A percentile compares a stretch with the other conserved stretches of the same genome.
Evolutionary conservation across 805 yeast genomes (phyloP).

Genomic region (Schizosaccharomyces lindneri): DNA sequence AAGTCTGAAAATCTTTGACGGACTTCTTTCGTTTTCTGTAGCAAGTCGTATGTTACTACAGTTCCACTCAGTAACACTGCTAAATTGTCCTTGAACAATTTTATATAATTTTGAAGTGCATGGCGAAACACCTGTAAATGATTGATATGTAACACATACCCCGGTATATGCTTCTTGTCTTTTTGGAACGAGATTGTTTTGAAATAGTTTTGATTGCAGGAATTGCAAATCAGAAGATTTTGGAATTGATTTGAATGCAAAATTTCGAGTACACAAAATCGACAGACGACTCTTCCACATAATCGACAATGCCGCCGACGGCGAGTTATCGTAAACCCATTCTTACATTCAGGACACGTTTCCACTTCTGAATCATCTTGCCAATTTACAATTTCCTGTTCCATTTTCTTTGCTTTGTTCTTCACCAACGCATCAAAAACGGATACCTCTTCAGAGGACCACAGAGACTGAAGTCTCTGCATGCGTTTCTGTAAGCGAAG

Average conservation of each 20-base stretch:
- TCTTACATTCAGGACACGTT: constrained; percentile 40
- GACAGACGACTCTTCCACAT: constrained; percentile 63
- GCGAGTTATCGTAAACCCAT: constrained; percentile 27
- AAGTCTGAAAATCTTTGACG: neutral
- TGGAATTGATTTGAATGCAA: neutral
- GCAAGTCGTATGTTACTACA: neutral
- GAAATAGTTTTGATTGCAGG: neutral
- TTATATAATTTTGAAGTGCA: neutral
- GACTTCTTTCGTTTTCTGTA: neutral
- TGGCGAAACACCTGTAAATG: neutral
- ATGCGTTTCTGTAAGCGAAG: constrained; percentile 6
- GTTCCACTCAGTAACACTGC: neutral
- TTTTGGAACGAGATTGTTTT: neutral
- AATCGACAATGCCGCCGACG: constrained; percentile 80
- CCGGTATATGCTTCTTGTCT: neutral
- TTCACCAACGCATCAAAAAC: constrained; percentile 11
- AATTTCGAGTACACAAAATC: neutral
- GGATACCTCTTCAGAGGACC: constrained; percentile 5
- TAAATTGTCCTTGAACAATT: neutral
- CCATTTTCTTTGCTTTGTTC: constrained; percentile 17
- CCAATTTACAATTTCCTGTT: constrained; percentile 38
- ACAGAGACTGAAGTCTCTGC: constrained; percentile 6
- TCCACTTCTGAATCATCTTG: constrained; percentile 23
- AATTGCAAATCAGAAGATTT: neutral
- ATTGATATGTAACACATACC: neutral